Conservation (phyloP, 2,329 filamentous ascomycete species). For the Trichoderma atrobrunneum region DNA sequence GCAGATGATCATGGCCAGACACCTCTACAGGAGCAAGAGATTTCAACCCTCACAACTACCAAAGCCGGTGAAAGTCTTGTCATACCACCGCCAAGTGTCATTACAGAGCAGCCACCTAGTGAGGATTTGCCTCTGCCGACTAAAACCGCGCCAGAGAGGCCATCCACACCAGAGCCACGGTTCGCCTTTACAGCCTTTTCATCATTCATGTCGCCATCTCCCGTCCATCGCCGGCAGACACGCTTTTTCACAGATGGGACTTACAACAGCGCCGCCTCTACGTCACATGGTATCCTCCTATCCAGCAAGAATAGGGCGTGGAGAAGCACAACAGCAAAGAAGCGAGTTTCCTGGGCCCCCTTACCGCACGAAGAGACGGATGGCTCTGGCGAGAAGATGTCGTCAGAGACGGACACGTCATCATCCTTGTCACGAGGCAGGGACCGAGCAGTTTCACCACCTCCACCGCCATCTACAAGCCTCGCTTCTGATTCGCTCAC, state of each 20-base stretch:
- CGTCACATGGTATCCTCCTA: constrained; percentile 36
- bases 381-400: background rate
- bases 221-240: constrained; percentile 32
- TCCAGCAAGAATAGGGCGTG: constrained; percentile 38
- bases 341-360: constrained; percentile 39
- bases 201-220: constrained; percentile 51
- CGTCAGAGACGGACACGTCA: constrained; percentile 1
- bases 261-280: constrained; percentile 25
- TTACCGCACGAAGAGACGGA: constrained; percentile 30
- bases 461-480: constrained; percentile 45
- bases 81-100: background rate
- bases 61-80: background rate
- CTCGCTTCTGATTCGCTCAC: constrained; percentile 35
- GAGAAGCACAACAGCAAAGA: constrained; percentile 26
- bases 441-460: constrained; percentile 24
- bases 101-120: background rate
- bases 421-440: constrained; percentile 21
- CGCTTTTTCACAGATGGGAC: background rate
- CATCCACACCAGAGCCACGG: constrained; percentile 46
- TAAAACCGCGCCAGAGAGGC: constrained; percentile 17
- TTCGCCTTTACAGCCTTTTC: constrained; percentile 52
- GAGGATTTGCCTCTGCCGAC: background rate
- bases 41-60: background rate
- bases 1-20: background rate
- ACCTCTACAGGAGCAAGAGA: background rate